phyloP scores from a whole-genome alignment of 495 filamentous ascomycete genomes.

The Aspergillus incahuasiensis region DNA sequence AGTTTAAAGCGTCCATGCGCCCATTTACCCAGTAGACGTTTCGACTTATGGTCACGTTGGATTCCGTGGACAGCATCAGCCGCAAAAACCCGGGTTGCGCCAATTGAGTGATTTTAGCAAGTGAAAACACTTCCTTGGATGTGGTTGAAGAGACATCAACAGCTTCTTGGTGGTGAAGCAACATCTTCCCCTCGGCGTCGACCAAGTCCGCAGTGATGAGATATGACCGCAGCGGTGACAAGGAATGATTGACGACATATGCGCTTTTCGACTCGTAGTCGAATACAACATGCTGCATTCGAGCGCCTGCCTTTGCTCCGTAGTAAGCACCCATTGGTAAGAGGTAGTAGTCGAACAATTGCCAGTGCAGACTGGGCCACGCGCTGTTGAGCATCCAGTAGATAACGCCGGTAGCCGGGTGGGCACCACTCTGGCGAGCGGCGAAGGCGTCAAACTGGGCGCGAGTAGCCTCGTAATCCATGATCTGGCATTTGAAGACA shows the following conservation, averaged over 20 bases:
- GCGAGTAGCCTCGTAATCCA: conserved; percentile 60
- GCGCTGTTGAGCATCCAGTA: conserved; percentile 70
- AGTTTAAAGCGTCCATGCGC: conserved; percentile 49
- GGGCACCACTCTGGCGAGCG: conserved; percentile 43
- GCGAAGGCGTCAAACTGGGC: conserved; percentile 56
- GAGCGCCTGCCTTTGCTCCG: conserved; percentile 50
- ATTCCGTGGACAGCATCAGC: conserved; percentile 36
- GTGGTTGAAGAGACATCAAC: conserved; percentile 19
- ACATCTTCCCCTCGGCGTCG: conserved; percentile 37
- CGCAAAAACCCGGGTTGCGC: conserved; percentile 48
- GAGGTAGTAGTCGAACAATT: conserved; percentile 61
- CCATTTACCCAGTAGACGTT: conserved; percentile 58
- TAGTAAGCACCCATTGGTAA: conserved; percentile 55
- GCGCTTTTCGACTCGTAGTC: conserved; percentile 44
- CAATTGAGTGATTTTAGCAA: conserved; percentile 25
- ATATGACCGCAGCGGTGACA: conserved; percentile 37
- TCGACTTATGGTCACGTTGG: conserved; percentile 38
- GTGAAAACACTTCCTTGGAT: conserved; percentile 22
- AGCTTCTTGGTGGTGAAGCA: conserved; percentile 26
- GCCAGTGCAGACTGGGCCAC: conserved; percentile 64
- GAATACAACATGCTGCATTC: conserved; percentile 54
- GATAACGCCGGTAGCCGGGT: conserved; percentile 55
- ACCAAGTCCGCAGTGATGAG: conserved; percentile 45
- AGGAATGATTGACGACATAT: conserved; percentile 53
- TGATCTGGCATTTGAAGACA: conserved; percentile 49